Evolutionary conservation across 2,329 filamentous ascomycete genomes (phyloP).

Genomic region (Dryadomyces quercus-mongolicae): DNA sequence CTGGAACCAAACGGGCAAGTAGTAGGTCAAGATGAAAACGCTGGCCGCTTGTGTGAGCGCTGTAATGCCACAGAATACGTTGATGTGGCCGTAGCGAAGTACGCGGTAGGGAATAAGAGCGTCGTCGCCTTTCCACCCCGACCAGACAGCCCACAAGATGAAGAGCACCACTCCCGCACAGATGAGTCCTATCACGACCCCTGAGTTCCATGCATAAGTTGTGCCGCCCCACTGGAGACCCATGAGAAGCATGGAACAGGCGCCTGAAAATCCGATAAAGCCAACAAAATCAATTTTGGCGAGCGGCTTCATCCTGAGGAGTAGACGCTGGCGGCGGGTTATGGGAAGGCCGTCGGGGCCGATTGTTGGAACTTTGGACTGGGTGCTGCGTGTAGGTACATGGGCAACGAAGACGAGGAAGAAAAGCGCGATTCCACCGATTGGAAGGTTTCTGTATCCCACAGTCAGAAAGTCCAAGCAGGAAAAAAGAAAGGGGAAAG

Average conservation of each 20-base stretch:
- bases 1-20: constrained; percentile 21
- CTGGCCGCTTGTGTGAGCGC: constrained; percentile 8
- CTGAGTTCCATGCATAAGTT: neutral
- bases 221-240: constrained; percentile 14
- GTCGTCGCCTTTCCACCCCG: neutral
- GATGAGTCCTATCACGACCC: neutral
- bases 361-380: neutral
- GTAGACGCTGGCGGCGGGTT: constrained; percentile 11
- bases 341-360: constrained; percentile 8
- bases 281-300: constrained; percentile 27
- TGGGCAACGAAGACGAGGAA: constrained; percentile 20
- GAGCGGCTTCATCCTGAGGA: neutral
- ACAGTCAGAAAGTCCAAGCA: too few relatives aligned
- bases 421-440: constrained; percentile 24
- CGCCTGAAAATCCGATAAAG: constrained; percentile 28
- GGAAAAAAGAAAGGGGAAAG: too few relatives aligned
- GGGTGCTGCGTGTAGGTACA: neutral
- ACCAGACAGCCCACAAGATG: neutral
- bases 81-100: constrained; percentile 23
- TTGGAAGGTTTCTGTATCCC: constrained; percentile 27
- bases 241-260: constrained; percentile 27
- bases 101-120: constrained; percentile 19
- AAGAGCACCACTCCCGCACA: neutral
- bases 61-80: constrained; percentile 7
- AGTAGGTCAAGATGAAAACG: constrained; percentile 18